Evolutionary conservation across 2,329 filamentous ascomycete species (phyloP), one percentile per base, ranked within the genome.

Genomic region (Leptographium flavum): DNA sequence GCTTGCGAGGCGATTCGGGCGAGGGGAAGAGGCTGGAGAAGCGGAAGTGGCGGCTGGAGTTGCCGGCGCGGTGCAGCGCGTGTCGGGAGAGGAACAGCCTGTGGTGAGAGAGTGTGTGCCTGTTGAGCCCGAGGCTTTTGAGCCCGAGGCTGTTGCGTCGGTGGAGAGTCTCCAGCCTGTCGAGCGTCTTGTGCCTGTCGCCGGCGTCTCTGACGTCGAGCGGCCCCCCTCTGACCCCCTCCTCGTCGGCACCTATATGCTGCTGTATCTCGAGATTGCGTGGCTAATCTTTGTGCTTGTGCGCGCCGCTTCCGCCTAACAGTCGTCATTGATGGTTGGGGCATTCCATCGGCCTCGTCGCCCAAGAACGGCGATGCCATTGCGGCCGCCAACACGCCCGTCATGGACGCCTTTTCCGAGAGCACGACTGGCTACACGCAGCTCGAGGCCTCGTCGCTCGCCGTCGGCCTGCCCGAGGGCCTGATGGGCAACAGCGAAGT

Each of bases 291-390:
- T 72, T 56, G 61, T 74, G 60, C 59, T 76, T 42, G 59, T 71
- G 54, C 66, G 66, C 53, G 39, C 50, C 23, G 41, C 36, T 21
- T 32, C 37, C 28, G 19, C 8, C 21, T 27, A 19, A 60, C 46
- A 87, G 83, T 98, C 76, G 92, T 96, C 68, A 98, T 98, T 73
- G 92, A 98, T 70, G 92, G 92, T 60, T 98, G 92, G 92, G 92
- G 92, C 60, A 78, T 96, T 58, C 77, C 88, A 57, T 79, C 79
- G 52, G 81, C 82, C 54, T 69, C 80, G 48, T 93, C 87, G 47
- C 84, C 83, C 57, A 83, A 85, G 58, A 65, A 94, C 65, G 90
- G 92, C 65, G 90, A 98, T 70, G 92, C 92, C 60, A 96, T 98
- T 63, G 81, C 88, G 56, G 85, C 85, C 52, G 92, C 90, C 55